phyloP scores from a whole-genome alignment of 1,139 yeast species.

The Arxiozyma heterogenica region DNA sequence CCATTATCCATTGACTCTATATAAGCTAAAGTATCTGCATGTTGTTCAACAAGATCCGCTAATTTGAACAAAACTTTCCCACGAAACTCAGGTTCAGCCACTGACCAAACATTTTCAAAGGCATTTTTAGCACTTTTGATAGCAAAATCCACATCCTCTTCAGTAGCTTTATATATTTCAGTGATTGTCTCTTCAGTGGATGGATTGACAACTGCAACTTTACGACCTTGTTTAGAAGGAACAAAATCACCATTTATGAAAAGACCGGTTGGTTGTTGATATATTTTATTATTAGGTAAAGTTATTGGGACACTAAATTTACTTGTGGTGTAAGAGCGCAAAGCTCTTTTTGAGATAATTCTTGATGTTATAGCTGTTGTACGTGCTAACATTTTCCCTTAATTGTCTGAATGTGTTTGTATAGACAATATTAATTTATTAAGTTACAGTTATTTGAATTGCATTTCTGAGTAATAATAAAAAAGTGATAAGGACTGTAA shows the following conservation, averaged over 20 bases:
- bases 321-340: conserved; percentile 28
- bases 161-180: conserved; percentile 39
- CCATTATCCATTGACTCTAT: conserved; percentile 75
- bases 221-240: conserved; percentile 33
- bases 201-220: conserved; percentile 39
- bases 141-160: conserved; percentile 41
- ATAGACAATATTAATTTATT: too few relatives aligned
- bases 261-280: conserved; percentile 46
- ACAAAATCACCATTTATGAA: conserved; percentile 42
- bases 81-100: conserved; percentile 41
- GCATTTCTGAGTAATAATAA: not conserved
- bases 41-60: conserved; percentile 51
- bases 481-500: too few relatives aligned
- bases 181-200: conserved; percentile 40
- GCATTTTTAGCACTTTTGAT: conserved; percentile 40
- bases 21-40: conserved; percentile 43
- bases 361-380: conserved; percentile 11
- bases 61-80: conserved; percentile 47
- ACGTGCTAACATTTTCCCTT: conserved; percentile 11
- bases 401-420: not conserved
- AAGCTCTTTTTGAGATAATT: conserved; percentile 7
- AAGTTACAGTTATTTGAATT: not conserved
- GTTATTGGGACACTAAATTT: conserved; percentile 43
- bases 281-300: conserved; percentile 44
- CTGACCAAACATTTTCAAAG: conserved; percentile 35